Percentiles rank a stretch among this genome's conserved stretches.
phyloP scores from a whole-genome alignment of 2,329 filamentous ascomycete species.

The Waltergamsia citrina region DNA sequence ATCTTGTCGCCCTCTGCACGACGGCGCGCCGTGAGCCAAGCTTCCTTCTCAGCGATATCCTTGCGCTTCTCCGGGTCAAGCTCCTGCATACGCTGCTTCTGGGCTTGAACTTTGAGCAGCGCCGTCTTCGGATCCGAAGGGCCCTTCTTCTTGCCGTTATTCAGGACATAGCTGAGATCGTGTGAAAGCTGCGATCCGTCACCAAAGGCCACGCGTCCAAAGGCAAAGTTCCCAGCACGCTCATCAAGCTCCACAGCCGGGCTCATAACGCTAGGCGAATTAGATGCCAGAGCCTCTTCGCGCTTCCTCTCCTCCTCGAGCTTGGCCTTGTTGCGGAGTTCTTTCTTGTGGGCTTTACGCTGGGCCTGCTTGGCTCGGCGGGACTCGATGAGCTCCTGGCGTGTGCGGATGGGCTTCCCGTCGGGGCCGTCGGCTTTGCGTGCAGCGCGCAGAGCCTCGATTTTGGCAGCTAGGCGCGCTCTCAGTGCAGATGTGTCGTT shows the following conservation, averaged over 20 bases:
- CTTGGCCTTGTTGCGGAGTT: slow-evolving; percentile 66
- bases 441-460: slow-evolving; percentile 74
- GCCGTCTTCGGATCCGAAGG: slow-evolving; percentile 79
- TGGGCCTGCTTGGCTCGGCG: slow-evolving; percentile 80
- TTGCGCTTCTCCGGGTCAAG: slow-evolving; percentile 74
- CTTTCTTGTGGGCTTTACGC: slow-evolving; percentile 82
- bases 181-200: slow-evolving; percentile 77
- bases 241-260: slow-evolving; percentile 38
- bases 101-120: slow-evolving; percentile 76
- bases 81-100: slow-evolving; percentile 67
- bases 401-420: slow-evolving; percentile 67
- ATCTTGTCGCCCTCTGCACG: slow-evolving; percentile 84
- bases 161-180: slow-evolving; percentile 51
- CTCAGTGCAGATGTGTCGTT: slow-evolving; percentile 67
- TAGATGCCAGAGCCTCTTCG: slow-evolving; percentile 53
- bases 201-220: slow-evolving; percentile 82
- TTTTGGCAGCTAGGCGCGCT: slow-evolving; percentile 69
- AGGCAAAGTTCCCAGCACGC: slow-evolving; percentile 62
- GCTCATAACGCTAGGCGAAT: slow-evolving; percentile 51
- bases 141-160: slow-evolving; percentile 59
- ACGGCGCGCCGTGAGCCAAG: slow-evolving; percentile 86
- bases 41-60: slow-evolving; percentile 86
- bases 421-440: slow-evolving; percentile 82
- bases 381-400: slow-evolving; percentile 86
- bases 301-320: slow-evolving; percentile 65